Evolutionary conservation across 257 asterid species (phyloP), one percentile per base, ranked within the genome.

Genomic region (Scutellaria barbata): DNA sequence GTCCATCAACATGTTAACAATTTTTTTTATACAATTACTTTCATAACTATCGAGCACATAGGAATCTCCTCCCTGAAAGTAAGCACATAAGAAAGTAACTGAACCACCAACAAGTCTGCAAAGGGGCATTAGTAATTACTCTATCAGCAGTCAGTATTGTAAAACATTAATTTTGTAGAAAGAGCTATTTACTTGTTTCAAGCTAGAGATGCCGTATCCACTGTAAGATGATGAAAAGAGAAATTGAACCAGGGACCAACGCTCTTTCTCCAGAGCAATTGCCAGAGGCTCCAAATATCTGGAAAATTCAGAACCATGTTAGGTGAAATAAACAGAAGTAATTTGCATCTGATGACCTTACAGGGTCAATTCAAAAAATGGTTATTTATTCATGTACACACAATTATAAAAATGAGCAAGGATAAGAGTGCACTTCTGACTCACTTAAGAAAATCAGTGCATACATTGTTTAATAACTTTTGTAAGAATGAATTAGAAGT

Each of bases 231-330:
- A 95, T 4, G 99, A 85, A 74, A 92, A 82, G 13, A 95, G 94
- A 82, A 95, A 90, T 66, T 95, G 99, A 66, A 92, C 97, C 54
- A 95, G 71, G 6, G 99, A 95, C 98, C 99, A 92, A 56, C 68
- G 87, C 88, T 95, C 99, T 82, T 81, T 92, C 67, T 92, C 98
- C 82, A 95, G 73, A 63, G 95, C 96, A 76, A 84, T 84, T 39
- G 99, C 98, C 77, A 95, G 62, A 56, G 98, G 95, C 82, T 92
- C 93, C 87, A 95, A 73, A 76, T 95, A 95, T 41, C 98, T 95
- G 90, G 53, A 85, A 84, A 72, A 66, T 67, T 18, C 20, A 18
- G 65, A 72, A 52, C 17, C n/a, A 63, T 10, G 57, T 87, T 37
- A 83, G 80, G 54, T 62, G 70, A 69, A 53, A 73, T n/a, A 22